Percentiles rank a stretch among this genome's conserved stretches.
Evolutionary conservation across 164 flowering plant genomes (phyloP).

Genomic region (Vitis cinerea): DNA sequence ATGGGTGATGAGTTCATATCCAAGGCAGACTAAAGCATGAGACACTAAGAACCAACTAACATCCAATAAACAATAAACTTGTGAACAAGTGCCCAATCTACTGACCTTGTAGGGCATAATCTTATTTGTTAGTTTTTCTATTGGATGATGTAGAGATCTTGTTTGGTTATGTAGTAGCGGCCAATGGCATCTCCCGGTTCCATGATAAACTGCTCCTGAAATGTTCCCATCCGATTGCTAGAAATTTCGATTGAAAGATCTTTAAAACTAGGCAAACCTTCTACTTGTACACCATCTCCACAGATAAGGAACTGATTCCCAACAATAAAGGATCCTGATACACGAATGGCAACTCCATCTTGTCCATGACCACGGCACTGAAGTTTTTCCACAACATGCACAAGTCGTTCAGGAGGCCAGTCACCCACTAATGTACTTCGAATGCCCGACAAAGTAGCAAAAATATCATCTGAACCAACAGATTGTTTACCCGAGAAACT

Average conservation of each 20-base stretch:
- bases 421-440: conserved; percentile 82
- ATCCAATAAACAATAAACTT: background rate
- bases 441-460: conserved; percentile 49
- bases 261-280: conserved; percentile 79
- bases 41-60: too few relatives aligned
- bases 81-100: background rate
- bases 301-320: conserved; percentile 91
- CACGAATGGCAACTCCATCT: conserved; percentile 87
- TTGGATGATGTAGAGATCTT: conserved; percentile 76
- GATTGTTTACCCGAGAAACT: conserved; percentile 76
- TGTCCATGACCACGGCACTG: conserved; percentile 87
- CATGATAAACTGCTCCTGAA: conserved; percentile 86
- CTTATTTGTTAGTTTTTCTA: conserved; percentile 14
- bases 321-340: conserved; percentile 76
- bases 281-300: conserved; percentile 89
- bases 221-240: conserved; percentile 74
- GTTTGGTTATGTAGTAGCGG: conserved; percentile 58
- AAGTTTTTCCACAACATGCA: conserved; percentile 94
- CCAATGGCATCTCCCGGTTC: conserved; percentile 72
- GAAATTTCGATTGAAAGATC: conserved; percentile 73
- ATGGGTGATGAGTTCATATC: too few relatives aligned
- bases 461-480: conserved; percentile 68
- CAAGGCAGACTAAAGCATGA: too few relatives aligned
- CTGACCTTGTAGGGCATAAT: background rate
- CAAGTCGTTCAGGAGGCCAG: conserved; percentile 83